Evolutionary conservation across 345 rosid genomes (phyloP).

Genomic region (Rhodamnia argentea): DNA sequence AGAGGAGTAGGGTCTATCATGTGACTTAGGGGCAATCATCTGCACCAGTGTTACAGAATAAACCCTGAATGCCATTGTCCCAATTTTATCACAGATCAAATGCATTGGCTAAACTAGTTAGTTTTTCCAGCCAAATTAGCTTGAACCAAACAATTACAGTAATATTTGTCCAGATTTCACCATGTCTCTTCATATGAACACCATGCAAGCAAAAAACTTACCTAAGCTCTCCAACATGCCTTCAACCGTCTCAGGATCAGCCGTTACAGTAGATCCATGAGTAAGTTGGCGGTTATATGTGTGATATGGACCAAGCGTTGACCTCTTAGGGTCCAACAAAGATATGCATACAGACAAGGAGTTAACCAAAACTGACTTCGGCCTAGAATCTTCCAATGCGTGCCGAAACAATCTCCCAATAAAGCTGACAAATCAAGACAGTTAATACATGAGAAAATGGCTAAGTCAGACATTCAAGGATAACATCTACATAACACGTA

Average conservation of each 20-base stretch:
- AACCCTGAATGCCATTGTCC: not conserved
- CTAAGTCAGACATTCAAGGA: not conserved
- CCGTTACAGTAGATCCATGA: slow-evolving; percentile 42
- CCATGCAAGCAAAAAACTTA: slow-evolving; percentile 13
- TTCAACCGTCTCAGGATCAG: slow-evolving; percentile 65
- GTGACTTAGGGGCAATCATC: not conserved
- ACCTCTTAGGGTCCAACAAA: slow-evolving; percentile 82
- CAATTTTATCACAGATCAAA: not conserved
- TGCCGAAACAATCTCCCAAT: slow-evolving; percentile 68
- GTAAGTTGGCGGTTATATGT: slow-evolving; percentile 48
- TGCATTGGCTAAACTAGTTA: not conserved
- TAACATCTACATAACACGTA: not conserved
- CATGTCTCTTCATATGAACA: not conserved
- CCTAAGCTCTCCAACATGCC: slow-evolving; percentile 93
- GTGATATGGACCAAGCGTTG: slow-evolving; percentile 52
- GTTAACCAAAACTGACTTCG: slow-evolving; percentile 84
- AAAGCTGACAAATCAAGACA: slow-evolving; percentile 38
- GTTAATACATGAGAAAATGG: not conserved
- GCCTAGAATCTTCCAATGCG: slow-evolving; percentile 79
- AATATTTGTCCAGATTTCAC: not conserved
- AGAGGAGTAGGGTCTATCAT: not conserved
- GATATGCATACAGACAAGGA: slow-evolving; percentile 84
- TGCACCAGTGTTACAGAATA: not conserved
- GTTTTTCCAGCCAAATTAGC: not conserved
- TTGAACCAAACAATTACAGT: not conserved